Base-by-base conservation (phyloP, 139 green algal species). In the Nannochloris sp. region DNA sequence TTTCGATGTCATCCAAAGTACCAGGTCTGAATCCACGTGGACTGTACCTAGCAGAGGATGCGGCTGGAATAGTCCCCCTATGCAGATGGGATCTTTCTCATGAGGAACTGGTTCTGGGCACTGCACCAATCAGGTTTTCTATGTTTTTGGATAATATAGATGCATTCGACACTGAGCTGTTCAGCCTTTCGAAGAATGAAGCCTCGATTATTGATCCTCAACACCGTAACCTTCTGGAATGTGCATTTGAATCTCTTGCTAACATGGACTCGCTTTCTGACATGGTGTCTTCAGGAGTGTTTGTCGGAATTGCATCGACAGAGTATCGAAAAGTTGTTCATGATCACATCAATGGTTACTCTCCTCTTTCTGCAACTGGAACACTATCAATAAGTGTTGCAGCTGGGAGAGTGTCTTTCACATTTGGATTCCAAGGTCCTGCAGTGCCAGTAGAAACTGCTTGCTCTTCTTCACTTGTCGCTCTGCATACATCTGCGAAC, bases 201-300 rank as follows among this genome's bases (percentile, higher is more conserved):
- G 89, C 84, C 1, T 18, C 74, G 48, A 74, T 91, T 4, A 90
- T 95, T 78, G 88, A 96, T 61, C 73, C 83, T 0, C 88, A 96
- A 78, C 88, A 96, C 69, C 68, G 89, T 16, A 65, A 94, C 64
- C 74, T 95, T 48, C 56, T 95, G 49, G 80, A 94, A 74, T 31
- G 48, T 3, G 34, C 75, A 1, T 44, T 49, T 15, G 69, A 80
- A 40, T 58, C 67, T 10, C 60, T 84, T 19, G 29, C 48, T n/a
- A 57, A 57, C 8, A 69, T 11, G 18, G n/a, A 19, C 6, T 57
- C 24, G 7, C 23, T 53, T 31, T 15, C n/a, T 18, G 23, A 27
- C 56, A 21, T 29, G 25, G 23, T 9, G 12, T 27, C 57, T 14
- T 48, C 57, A 18, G 57, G 57, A 27, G 57, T 64, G 7, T 64